A percentile compares a stretch with the other conserved stretches of the same genome.
These are phyloP conservation scores for Thymus mandschuricus DNA, from an alignment of 257 asterid species.

Conservation along the genomic window DNA sequence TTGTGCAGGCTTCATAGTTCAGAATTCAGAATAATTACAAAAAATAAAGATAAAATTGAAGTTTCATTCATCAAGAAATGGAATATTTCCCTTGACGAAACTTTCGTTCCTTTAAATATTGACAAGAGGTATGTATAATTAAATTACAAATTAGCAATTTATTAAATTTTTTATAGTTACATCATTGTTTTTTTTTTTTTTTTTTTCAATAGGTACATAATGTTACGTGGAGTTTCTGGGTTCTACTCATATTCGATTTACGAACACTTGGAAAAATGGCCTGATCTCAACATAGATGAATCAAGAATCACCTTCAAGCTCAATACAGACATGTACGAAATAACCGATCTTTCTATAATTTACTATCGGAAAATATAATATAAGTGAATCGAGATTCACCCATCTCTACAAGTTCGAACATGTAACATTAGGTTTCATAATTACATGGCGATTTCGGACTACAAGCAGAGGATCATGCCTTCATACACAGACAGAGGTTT, in stretches of 20 bases:
- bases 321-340: conserved; percentile 36
- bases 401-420: too few species aligned
- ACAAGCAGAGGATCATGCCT: conserved; percentile 66
- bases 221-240: conserved; percentile 48
- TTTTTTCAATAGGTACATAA: conserved; percentile 26
- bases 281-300: conserved; percentile 35
- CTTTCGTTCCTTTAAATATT: conserved; percentile 45
- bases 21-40: conserved; percentile 39
- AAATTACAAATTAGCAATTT: too few species aligned
- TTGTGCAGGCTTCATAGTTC: conserved; percentile 39
- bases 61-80: conserved; percentile 63
- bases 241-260: conserved; percentile 47
- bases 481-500: conserved; percentile 32
- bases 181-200: too few species aligned
- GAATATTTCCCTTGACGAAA: conserved; percentile 33
- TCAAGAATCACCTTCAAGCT: conserved; percentile 50
- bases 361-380: too few species aligned
- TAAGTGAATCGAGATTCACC: too few species aligned
- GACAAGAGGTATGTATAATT: conserved; percentile 48
- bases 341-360: too few species aligned
- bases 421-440: conserved; percentile 42
- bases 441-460: conserved; percentile 67
- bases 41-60: conserved; percentile 53
- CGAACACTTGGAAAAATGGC: conserved; percentile 46
- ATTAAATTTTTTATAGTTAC: too few species aligned